Evolutionary conservation across 495 filamentous ascomycete genomes (phyloP), one percentile per base, ranked within the genome.

Genomic region (Hypoxylon perforatum): DNA sequence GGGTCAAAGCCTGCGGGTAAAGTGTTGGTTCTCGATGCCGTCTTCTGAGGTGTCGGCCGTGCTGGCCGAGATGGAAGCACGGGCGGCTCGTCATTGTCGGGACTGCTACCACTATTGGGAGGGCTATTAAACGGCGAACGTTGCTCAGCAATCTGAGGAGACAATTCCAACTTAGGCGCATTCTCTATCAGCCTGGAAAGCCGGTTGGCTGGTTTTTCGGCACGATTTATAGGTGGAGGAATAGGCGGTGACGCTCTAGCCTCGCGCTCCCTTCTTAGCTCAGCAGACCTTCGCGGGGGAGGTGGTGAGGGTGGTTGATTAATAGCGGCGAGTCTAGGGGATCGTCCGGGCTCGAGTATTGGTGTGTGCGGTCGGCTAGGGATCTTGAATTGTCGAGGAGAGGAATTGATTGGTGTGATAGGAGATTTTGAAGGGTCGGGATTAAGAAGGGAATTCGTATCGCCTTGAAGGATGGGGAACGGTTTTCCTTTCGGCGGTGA

Each of bases 81-180:
- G 4, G 84, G 78, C 28, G 79, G 77, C 7, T 76, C 78, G 5
- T 81, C 80, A 25, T 80, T 77, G 56, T 82, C 81, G 5, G 81
- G 75, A 49, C 86, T 91, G 52, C 87, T 89, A 12, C 87, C 86
- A 66, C 90, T 96, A 56, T 87, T 89, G 12, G 94, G 93, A 10
- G 94, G 94, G 28, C 93, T 97, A 75, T 82, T 94, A 71, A 99
- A 97, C 0, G 95, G 94, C 5, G 95, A 97, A 0, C 90, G 79
- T 57, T 71, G 77, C 17, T 80, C 79, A 47, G 62, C 51, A 28
- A 72, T 60, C 12, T 68, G 72, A 48, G 57, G 70, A 30, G 57
- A 73, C n/a, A 73, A 47, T 28, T 80, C 76, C n/a, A 72, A 35
- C 15, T 70, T 70, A 9, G 71, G 72, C 28, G 65, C 65, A 49